Conservation (phyloP, 805 yeast species). For the Yamadazyma sp. region DNA sequence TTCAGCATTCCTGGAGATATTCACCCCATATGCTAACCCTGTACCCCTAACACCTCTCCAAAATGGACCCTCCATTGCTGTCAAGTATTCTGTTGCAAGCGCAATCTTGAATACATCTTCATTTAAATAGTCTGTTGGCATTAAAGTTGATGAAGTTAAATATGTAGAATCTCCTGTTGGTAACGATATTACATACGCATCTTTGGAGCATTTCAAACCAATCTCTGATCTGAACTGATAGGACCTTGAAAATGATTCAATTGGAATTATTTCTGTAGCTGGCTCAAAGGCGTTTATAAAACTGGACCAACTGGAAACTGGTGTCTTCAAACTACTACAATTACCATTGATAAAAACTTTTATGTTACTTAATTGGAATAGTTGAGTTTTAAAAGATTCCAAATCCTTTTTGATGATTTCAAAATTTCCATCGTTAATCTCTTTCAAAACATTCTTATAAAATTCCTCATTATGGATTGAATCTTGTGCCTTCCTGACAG, state of each 20-base stretch:
- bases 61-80: constrained; percentile 92
- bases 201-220: constrained; percentile 50
- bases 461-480: constrained; percentile 59
- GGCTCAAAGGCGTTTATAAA: constrained; percentile 24
- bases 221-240: constrained; percentile 49
- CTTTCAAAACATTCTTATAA: constrained; percentile 40
- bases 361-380: constrained; percentile 58
- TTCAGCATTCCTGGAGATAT: constrained; percentile 56
- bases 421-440: constrained; percentile 55
- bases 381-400: constrained; percentile 46
- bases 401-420: constrained; percentile 46
- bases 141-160: constrained; percentile 54
- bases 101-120: constrained; percentile 67
- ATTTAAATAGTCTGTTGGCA: constrained; percentile 47
- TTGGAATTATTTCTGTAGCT: constrained; percentile 15
- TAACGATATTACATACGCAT: constrained; percentile 63
- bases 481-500: constrained; percentile 67
- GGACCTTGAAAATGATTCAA: constrained; percentile 44
- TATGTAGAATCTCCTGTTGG: constrained; percentile 86
- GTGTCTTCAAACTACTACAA: constrained; percentile 45
- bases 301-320: constrained; percentile 57
- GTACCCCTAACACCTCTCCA: constrained; percentile 96
- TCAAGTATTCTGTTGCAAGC: constrained; percentile 71
- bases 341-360: constrained; percentile 75
- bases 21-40: constrained; percentile 90